phyloP scores from a whole-genome alignment of 371 early-diverging fungal genomes.

The Apophysomyces trapeziformis region DNA sequence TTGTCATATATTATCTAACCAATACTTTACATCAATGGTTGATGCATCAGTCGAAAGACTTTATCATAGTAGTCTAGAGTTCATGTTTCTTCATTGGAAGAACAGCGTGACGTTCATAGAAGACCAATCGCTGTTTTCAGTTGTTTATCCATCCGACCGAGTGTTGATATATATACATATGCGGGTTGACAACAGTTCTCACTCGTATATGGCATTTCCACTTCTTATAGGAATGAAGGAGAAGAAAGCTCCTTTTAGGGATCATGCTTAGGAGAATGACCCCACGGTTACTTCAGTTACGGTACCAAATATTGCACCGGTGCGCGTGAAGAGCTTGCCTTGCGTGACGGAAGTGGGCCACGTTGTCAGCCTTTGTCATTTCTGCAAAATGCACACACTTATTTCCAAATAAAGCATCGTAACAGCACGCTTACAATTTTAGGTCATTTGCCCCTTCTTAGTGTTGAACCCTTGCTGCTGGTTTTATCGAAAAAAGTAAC shows the following conservation, averaged over 20 bases:
- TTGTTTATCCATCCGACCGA: no score
- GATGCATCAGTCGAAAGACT: no score
- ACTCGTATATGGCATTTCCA: no score
- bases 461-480: slow-evolving; percentile 6
- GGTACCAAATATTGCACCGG: slow-evolving; percentile 7
- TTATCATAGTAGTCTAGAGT: no score
- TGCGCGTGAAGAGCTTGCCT: slow-evolving; percentile 4
- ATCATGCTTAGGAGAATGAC: neutral
- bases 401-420: slow-evolving; percentile 6
- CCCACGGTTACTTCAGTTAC: neutral
- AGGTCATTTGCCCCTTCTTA: slow-evolving; percentile 3
- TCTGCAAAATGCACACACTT: slow-evolving; percentile 6
- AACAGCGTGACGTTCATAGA: no score
- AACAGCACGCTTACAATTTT: neutral
- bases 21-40: no score
- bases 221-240: neutral
- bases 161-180: no score
- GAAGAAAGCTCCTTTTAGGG: neutral
- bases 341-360: slow-evolving; percentile 6
- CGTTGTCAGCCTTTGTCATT: slow-evolving; percentile 6
- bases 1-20: no score
- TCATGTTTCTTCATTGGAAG: no score
- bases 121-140: no score
- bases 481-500: slow-evolving; percentile 9
- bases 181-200: slow-evolving; percentile 1